Evolutionary conservation across 1,284 basidiomycete genomes (phyloP), one percentile per base, ranked within the genome.

Genomic region (Mycosarcoma maydis): DNA sequence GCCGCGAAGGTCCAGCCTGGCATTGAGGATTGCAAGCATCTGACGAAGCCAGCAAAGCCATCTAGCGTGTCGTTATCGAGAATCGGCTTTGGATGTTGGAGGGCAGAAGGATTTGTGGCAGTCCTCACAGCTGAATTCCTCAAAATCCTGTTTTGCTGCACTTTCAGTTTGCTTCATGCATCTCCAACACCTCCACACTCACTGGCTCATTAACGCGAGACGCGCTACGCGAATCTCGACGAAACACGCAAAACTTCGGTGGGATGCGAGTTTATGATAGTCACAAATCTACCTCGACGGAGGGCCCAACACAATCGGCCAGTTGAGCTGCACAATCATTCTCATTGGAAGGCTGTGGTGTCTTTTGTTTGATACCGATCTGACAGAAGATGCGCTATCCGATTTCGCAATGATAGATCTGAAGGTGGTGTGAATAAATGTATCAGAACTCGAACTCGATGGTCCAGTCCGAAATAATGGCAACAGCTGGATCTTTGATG

Each of bases 401-500:
- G n/a, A n/a, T n/a, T n/a, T n/a, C n/a, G n/a, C n/a, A n/a, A n/a
- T n/a, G n/a, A n/a, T n/a, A 29, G 27, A 29, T 13, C 7, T 7
- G 13, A 29, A 29, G 27, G 2, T 34, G 6, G 23, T 45, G 32
- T 19, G 43, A 34, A 13, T 4, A 16, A 14, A 22, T n/a, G 11
- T 2, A 17, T 42, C 30, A 65, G 37, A 58, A 59, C 43, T 67
- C 65, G n/a, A 76, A 54, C 16, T 68, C 64, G 33, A 79, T 52
- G 13, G 42, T 34, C 77, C 77, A 80, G 55, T 80, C 76, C 14
- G 57, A 54, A 7, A 65, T 39, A 22, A 80, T 60, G 17, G 42
- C 30, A 13, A 74, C 65, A n/a, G 58, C 53, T 14, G 78, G 78
- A 42, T 80, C 73, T 29, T 77, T 78, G 47, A 80, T 64, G 19